phyloP scores from a whole-genome alignment of 1,284 basidiomycete species.

The Malassezia pachydermatis region DNA sequence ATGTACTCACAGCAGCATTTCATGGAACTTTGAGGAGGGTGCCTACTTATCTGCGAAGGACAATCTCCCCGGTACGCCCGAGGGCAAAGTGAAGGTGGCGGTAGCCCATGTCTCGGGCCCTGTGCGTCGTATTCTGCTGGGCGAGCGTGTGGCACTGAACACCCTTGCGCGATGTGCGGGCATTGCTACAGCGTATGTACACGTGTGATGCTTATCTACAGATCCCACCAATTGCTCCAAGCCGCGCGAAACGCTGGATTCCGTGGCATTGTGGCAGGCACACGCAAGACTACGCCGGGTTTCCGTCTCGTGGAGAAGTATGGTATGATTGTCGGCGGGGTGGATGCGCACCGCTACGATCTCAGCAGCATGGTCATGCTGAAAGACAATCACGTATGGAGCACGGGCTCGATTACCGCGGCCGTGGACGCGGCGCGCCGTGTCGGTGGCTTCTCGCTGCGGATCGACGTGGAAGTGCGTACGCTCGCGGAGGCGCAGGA shows the following conservation, averaged over 20 bases:
- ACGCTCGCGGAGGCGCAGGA: conserved; percentile 82
- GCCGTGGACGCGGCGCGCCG: conserved; percentile 74
- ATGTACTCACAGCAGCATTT: conserved; percentile 56
- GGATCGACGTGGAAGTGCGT: conserved; percentile 88
- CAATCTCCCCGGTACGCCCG: neutral
- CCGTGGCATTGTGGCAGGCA: conserved; percentile 82
- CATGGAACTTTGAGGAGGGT: conserved; percentile 85
- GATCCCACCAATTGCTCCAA: conserved; percentile 69
- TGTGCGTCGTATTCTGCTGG: conserved; percentile 76
- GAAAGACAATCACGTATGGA: conserved; percentile 99
- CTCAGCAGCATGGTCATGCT: conserved; percentile 99
- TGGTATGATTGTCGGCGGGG: conserved; percentile 93
- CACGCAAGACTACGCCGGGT: conserved; percentile 91
- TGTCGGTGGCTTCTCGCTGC: conserved; percentile 82
- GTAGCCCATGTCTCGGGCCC: conserved; percentile 85
- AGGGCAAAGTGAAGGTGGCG: conserved; percentile 54
- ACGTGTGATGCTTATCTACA: conserved; percentile 46
- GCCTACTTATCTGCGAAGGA: conserved; percentile 51
- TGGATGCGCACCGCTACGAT: conserved; percentile 93
- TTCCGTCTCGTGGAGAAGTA: conserved; percentile 98
- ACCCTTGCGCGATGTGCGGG: conserved; percentile 88
- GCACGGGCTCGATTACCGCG: conserved; percentile 81
- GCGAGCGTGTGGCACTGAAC: conserved; percentile 88
- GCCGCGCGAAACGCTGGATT: conserved; percentile 71
- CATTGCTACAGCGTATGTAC: conserved; percentile 78